Percentiles rank a stretch among this genome's conserved stretches.
Conservation (phyloP, 177 flowering plant species). For the Telopea speciosissima region DNA sequence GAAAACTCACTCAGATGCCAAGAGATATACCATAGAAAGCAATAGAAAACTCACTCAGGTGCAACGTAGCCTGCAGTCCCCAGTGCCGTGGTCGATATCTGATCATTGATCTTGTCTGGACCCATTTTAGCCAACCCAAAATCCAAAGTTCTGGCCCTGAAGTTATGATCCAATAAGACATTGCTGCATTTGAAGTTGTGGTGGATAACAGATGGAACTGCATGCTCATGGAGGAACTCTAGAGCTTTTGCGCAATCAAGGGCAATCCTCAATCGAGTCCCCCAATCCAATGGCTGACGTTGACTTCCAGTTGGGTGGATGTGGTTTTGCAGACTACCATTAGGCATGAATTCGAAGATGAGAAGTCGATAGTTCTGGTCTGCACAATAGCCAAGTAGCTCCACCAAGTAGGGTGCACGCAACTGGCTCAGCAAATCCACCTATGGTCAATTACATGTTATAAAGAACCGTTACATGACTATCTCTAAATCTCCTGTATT, state of each 20-base stretch:
- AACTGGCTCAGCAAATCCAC: slow-evolving; percentile 83
- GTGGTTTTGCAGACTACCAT: slow-evolving; percentile 64
- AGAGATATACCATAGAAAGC: too few relatives aligned
- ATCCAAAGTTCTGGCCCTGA: slow-evolving; percentile 75
- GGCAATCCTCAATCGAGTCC: slow-evolving; percentile 73
- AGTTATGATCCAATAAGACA: slow-evolving; percentile 68
- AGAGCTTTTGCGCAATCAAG: slow-evolving; percentile 89
- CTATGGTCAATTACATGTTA: slow-evolving; percentile 25
- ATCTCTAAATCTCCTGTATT: too few relatives aligned
- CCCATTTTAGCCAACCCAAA: slow-evolving; percentile 84
- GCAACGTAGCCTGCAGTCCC: slow-evolving; percentile 93
- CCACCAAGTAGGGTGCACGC: slow-evolving; percentile 70
- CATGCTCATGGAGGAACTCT: slow-evolving; percentile 81
- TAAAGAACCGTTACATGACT: background rate
- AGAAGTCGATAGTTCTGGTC: slow-evolving; percentile 81
- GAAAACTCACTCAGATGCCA: too few relatives aligned
- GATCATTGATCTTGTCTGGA: slow-evolving; percentile 76
- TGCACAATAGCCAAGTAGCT: slow-evolving; percentile 88
- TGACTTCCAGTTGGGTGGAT: slow-evolving; percentile 42
- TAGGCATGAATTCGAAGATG: slow-evolving; percentile 70
- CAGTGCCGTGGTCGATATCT: slow-evolving; percentile 53
- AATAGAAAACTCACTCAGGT: slow-evolving; percentile 94
- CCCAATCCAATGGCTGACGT: slow-evolving; percentile 64
- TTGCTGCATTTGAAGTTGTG: slow-evolving; percentile 80
- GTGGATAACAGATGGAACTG: slow-evolving; percentile 69